A percentile compares a stretch with the other conserved stretches of the same genome.
Evolutionary conservation across 257 asterid genomes (phyloP).

Genomic region (Forsythia suspensa): DNA sequence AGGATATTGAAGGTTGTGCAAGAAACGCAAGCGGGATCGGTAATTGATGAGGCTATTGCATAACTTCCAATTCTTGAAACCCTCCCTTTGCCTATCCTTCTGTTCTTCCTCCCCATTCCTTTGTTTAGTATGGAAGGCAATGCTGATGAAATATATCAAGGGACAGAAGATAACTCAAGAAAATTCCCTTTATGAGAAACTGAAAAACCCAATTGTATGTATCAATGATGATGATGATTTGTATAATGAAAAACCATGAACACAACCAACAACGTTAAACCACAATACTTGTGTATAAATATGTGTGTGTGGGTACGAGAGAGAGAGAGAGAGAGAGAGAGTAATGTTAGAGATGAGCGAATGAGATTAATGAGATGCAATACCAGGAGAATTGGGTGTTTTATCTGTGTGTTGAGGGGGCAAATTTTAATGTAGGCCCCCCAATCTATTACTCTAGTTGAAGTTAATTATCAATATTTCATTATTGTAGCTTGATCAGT

Average conservation of each 20-base stretch:
- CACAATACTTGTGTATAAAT: neutral
- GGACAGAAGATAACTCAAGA: slow-evolving; percentile 1
- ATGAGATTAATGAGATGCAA: neutral
- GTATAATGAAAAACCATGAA: slow-evolving; percentile 8
- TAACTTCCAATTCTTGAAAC: slow-evolving; percentile 77
- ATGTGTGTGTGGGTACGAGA: neutral
- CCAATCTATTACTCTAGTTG: neutral
- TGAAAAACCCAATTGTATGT: slow-evolving; percentile 1
- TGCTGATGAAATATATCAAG: slow-evolving; percentile 1
- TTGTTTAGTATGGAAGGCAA: neutral
- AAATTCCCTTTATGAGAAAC: neutral
- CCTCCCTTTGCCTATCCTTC: slow-evolving; percentile 47
- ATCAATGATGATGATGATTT: slow-evolving; percentile 19
- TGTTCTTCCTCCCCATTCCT: slow-evolving; percentile 61
- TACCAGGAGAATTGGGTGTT: neutral
- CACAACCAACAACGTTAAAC: slow-evolving; percentile 21
- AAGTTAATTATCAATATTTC: neutral
- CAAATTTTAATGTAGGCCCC: neutral
- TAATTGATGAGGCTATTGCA: slow-evolving; percentile 77
- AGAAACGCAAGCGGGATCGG: slow-evolving; percentile 78
- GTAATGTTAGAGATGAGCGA: neutral
- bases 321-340: neutral
- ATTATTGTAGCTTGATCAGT: neutral
- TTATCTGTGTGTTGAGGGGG: neutral
- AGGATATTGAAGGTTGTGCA: slow-evolving; percentile 97